Base-by-base conservation (phyloP, 2,329 filamentous ascomycete genomes). In the Clonostachys chloroleuca region DNA sequence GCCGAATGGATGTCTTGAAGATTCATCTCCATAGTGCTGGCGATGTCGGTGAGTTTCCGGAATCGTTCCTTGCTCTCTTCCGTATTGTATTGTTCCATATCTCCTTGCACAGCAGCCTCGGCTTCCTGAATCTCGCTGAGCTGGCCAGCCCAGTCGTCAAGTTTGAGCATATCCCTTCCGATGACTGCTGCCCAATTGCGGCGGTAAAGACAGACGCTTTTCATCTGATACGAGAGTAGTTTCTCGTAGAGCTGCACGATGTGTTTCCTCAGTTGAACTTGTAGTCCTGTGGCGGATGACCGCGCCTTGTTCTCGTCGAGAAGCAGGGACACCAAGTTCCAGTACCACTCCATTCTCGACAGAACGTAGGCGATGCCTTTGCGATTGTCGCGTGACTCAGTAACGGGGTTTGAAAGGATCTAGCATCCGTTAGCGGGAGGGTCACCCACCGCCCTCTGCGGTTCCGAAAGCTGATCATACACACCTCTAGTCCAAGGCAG, bases 141-240 rank as follows among this genome's bases (percentile, higher is more conserved):
- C 45, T 56, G 42, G 16, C 55, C 54, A 18, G 56, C 56, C 68
- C 65, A 72, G 48, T 67, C 59, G 50, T 72, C 59, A 5, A 62
- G 46, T 20, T 59, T 59, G 7, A 62, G 7, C 4, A 66, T 43
- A 42, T 60, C 57, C 24, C 61, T 55, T 5, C 64, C 42, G 37
- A 69, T 54, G 12, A 56, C 57, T 7, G 54, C 12, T 10, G 48
- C 49, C 42, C 55, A 56, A 30, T 63, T 56, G 3, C 60, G 60
- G 47, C 65, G 61, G 51, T 65, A 71, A 4, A 56, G 60, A 42
- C 57, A 66, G 30, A 68, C 52, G 45, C 66, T 73, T 49, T 65
- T 68, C 52, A 73, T 70, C 53, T 67, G 61, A 54, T 68, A 73
- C 2, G 52, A 42, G 6, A 73, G 61, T n/a, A 74, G 59, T 40